Base-by-base conservation (phyloP, 306 rosid genomes). In the Rubus parviflorus region DNA sequence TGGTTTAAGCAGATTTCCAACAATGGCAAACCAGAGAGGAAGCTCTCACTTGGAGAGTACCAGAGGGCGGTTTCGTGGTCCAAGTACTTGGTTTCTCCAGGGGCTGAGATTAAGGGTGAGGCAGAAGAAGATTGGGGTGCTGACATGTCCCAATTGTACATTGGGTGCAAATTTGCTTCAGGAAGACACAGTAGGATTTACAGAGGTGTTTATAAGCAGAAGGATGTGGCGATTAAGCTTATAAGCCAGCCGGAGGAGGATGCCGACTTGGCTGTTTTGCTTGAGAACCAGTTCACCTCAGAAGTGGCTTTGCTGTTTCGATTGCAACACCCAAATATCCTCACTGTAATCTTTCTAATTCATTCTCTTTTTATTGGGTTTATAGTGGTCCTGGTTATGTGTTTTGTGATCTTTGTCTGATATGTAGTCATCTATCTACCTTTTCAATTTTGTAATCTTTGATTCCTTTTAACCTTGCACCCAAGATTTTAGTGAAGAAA, bases 51-150 rank as follows among this genome's bases (percentile, higher is more conserved):
- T 13, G 94, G 94, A 4, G 98, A 96, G 80, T 96, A 91, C 85
- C 86, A 76, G 54, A 68, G 99, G 41, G 99, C 99, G 8, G 97
- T 87, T 72, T 96, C 99, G 37, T 96, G 99, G 99, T 96, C 99
- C 5, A 96, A 91, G 83, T 96, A 96, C 70, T 40, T 91, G 83
- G 97, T 96, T 3, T 92, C 99, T 0, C 63, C 94, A 0, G 99
- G 98, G 8, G 99, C 96, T 9, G 93, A 87, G 49, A 96, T 92
- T 3, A 96, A 96, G 57, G 97, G 92, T 1, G 93, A 86, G n/a
- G 97, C 90, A 15, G 98, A 90, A 78, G 93, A 90, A 25, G 97
- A 96, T 69, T 96, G 99, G 97, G 89, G 99, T 70, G 98, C 99
- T 3, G 99, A 95, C 35, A 86, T 95, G 94, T 96, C 99, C 9